Percentiles rank a stretch among this genome's conserved stretches.
Evolutionary conservation across 768 basidiomycete species (phyloP).

Genomic region (Hemileccinum impolitum): DNA sequence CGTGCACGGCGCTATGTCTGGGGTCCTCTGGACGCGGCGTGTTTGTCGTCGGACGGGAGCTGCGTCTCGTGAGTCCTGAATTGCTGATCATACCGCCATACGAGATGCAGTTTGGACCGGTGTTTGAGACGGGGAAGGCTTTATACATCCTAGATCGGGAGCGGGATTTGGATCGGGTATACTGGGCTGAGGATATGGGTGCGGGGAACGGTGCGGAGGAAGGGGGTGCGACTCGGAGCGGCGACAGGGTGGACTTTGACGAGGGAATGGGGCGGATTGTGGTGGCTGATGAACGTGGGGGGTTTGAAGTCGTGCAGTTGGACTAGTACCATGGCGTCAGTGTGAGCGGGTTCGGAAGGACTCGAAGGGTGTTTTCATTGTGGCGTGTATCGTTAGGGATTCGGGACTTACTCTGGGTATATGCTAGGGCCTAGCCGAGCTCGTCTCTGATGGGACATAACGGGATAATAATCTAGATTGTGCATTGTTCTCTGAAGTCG

Average conservation of each 20-base stretch:
- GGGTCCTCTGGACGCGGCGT: conserved; percentile 30
- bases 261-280: conserved; percentile 32
- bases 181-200: background rate
- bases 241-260: conserved; percentile 28
- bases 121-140: conserved; percentile 22
- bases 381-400: background rate
- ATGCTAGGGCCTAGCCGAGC: background rate
- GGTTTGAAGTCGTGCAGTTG: conserved; percentile 28
- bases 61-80: conserved; percentile 22
- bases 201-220: background rate
- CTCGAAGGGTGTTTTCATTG: background rate
- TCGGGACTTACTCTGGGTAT: background rate
- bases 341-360: too few species aligned
- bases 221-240: background rate
- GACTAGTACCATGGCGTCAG: background rate
- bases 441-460: background rate
- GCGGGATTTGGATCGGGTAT: background rate
- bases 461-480: too few species aligned
- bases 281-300: conserved; percentile 23
- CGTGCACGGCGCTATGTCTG: conserved; percentile 20
- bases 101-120: conserved; percentile 29
- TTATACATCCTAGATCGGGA: conserved; percentile 14
- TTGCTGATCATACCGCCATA: conserved; percentile 25
- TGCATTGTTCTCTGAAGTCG: too few species aligned
- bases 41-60: conserved; percentile 22